Conservation (phyloP, 345 rosid species). For the Litchi chinensis region DNA sequence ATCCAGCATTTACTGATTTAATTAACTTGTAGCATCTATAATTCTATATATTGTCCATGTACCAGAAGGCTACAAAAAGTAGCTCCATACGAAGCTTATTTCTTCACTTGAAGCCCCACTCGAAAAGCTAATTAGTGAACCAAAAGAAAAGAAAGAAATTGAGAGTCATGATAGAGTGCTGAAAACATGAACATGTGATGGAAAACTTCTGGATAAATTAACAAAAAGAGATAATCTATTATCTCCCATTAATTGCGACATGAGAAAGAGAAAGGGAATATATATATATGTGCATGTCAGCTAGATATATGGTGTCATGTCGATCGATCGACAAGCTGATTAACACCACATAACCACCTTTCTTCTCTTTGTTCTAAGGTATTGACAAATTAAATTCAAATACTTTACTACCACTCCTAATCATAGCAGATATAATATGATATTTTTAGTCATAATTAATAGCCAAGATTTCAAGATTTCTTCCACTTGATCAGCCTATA, state of each 20-base stretch:
- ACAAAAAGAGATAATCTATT: not conserved
- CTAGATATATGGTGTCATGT: not conserved
- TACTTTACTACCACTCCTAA: conserved; percentile 48
- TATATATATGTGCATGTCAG: not conserved
- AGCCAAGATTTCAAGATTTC: conserved; percentile 32
- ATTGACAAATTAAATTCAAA: conserved; percentile 39
- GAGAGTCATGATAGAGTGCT: not conserved
- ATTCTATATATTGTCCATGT: not conserved
- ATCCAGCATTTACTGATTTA: too few relatives aligned
- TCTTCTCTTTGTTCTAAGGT: conserved; percentile 3
- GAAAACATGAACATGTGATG: conserved; percentile 14
- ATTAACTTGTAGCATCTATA: too few relatives aligned
- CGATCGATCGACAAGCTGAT: not conserved
- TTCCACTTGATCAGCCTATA: conserved; percentile 25
- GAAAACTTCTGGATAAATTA: not conserved
- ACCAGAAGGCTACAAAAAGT: not conserved
- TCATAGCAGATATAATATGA: conserved; percentile 37
- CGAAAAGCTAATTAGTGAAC: not conserved
- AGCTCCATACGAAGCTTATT: not conserved
- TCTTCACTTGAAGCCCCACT: not conserved
- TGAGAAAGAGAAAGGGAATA: not conserved
- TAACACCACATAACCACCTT: not conserved
- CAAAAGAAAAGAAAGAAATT: not conserved
- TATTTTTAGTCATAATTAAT: conserved; percentile 28
- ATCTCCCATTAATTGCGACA: not conserved